Base-by-base conservation (phyloP, 129 eudicot genomes). In the Artemisia tridentata region DNA sequence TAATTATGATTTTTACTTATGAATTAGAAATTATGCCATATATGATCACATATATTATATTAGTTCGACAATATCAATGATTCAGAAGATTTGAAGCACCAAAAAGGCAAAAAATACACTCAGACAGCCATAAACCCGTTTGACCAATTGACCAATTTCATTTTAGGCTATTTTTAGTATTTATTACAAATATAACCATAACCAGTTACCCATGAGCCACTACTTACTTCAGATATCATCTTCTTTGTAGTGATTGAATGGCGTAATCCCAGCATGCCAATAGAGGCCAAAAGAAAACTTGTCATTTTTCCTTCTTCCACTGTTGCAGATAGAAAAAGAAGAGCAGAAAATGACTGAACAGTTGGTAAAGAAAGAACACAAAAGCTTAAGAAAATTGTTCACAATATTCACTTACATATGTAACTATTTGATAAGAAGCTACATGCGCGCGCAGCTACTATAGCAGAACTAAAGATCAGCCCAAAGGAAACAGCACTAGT, bases 271-370 rank as follows among this genome's bases (percentile, higher is more conserved):
- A 88, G 75, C 69, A 95, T 77, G 61, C 80, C 96, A 74, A 82
- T 73, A 27, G 91, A 84, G 34, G 91, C 97, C 89, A 90, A 84
- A 67, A 95, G 84, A 81, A 87, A 95, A 79, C 84, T 74, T 12
- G 95, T 80, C 74, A 84, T 91, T 81, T 85, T 88, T 53, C 99
- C 99, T 86, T 95, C 99, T 80, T 88, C 99, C 88, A 95, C 98
- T 93, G 73, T 38, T 68, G 62, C 86, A 74, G 25, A 80, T 31
- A 68, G 29, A 71, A 68, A 72, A 18, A 68, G 43, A 64, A 66
- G 5, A 68, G 14, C 25, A 62, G 19, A 49, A 66, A 50, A 70
- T 63, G 2, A 70, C n/a, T 10, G 45, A 52, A 38, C 47, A 10
- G 3, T 75, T 31, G 48, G 43, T 5, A 18, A 61, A 65, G 58